These are phyloP conservation scores for Dendrobium chrysotoxum DNA, from an alignment of 106 monocot genomes.

Conservation along the genomic window DNA sequence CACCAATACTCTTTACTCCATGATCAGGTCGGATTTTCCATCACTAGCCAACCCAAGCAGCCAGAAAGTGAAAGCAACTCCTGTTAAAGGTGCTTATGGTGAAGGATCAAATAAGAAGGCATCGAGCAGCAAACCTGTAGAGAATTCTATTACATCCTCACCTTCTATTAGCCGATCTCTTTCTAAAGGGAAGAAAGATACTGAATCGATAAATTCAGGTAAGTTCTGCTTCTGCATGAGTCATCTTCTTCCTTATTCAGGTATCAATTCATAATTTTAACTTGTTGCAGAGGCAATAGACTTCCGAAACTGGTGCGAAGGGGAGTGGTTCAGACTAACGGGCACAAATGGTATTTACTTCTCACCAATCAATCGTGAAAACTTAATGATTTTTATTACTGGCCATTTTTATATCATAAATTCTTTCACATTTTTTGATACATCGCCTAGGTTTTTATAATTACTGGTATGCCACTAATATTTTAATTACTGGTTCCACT, in stretches of 20 bases:
- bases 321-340: conserved; percentile 68
- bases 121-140: conserved; percentile 12
- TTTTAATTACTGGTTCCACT: too few relatives aligned
- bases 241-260: neutral
- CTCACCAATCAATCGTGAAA: neutral
- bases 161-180: conserved; percentile 15
- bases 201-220: conserved; percentile 50
- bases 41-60: conserved; percentile 34
- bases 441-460: too few relatives aligned
- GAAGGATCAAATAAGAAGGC: conserved; percentile 26
- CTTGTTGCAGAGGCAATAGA: conserved; percentile 76
- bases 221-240: neutral
- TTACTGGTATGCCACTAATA: too few relatives aligned
- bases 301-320: conserved; percentile 90
- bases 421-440: too few relatives aligned
- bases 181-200: conserved; percentile 48
- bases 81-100: conserved; percentile 21
- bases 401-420: too few relatives aligned
- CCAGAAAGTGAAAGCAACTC: conserved; percentile 29
- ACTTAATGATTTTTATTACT: neutral
- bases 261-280: neutral
- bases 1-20: neutral
- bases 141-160: conserved; percentile 19
- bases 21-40: conserved; percentile 54
- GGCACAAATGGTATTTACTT: conserved; percentile 53